Conservation (phyloP, 2,329 filamentous ascomycete species). For the Claviceps fusiformis region DNA sequence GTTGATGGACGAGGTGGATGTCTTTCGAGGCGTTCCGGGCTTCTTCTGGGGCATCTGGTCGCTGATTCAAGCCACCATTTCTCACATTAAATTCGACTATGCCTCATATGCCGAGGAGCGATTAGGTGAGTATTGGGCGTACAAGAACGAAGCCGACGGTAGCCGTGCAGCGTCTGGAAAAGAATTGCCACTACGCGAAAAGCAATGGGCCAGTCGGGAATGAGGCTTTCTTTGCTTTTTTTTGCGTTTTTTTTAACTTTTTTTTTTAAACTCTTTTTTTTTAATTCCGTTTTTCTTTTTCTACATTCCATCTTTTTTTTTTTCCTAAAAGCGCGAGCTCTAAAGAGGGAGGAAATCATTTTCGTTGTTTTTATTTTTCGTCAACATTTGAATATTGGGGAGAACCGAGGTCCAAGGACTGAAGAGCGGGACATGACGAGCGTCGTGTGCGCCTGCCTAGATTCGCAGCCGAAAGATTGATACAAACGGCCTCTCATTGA, state of each 20-base stretch:
- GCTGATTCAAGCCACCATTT: constrained; percentile 86
- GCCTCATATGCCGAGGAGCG: constrained; percentile 76
- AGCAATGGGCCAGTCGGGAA: constrained; percentile 50
- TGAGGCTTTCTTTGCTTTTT: constrained; percentile 1
- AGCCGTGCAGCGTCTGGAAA: constrained; percentile 36
- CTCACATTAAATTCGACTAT: constrained; percentile 94
- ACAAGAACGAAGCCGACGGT: constrained; percentile 63
- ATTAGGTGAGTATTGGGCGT: constrained; percentile 84
- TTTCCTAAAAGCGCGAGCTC: not conserved
- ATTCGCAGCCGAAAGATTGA: not conserved
- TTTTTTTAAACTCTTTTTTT: not conserved
- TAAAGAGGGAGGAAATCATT: too few species aligned
- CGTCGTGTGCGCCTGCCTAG: not conserved
- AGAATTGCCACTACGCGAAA: constrained; percentile 61
- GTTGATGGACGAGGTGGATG: constrained; percentile 69
- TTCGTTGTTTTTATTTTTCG: too few species aligned
- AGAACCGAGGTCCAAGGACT: not conserved
- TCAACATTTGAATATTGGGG: not conserved
- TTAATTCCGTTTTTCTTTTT: not conserved
- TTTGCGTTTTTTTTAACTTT: not conserved
- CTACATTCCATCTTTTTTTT: not conserved
- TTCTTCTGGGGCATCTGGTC: constrained; percentile 93
- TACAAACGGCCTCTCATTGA: not conserved
- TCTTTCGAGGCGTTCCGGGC: constrained; percentile 78
- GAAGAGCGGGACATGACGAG: not conserved